phyloP scores from a whole-genome alignment of 805 yeast species.

The Wickerhamiella lipophila region DNA sequence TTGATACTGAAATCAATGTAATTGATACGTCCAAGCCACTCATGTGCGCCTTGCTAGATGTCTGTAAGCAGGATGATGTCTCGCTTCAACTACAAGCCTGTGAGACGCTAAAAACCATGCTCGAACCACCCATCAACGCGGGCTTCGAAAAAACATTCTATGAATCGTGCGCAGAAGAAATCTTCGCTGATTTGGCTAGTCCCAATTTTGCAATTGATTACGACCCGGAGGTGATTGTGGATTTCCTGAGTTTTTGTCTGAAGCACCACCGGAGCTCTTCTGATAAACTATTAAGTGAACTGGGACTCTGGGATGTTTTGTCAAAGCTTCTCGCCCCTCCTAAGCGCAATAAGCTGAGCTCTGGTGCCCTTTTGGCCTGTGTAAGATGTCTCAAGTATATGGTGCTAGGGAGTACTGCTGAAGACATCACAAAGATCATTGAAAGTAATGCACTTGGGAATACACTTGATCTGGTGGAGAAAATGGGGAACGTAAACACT shows the following conservation, averaged over 20 bases:
- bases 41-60: constrained; percentile 38
- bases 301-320: constrained; percentile 45
- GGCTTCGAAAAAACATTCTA: constrained; percentile 38
- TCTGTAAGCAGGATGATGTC: constrained; percentile 49
- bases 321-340: constrained; percentile 35
- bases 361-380: constrained; percentile 52
- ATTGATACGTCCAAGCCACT: constrained; percentile 26
- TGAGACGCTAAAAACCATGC: constrained; percentile 64
- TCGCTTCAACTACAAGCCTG: constrained; percentile 72
- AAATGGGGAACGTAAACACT: constrained; percentile 41
- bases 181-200: constrained; percentile 40
- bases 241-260: constrained; percentile 54
- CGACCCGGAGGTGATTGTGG: constrained; percentile 46
- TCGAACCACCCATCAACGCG: constrained; percentile 39
- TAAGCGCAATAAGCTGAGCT: constrained; percentile 24
- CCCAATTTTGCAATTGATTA: constrained; percentile 15
- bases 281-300: constrained; percentile 49
- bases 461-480: constrained; percentile 39
- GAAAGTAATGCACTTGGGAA: constrained; percentile 39
- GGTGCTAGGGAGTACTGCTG: constrained; percentile 44
- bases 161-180: constrained; percentile 42
- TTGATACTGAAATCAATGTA: constrained; percentile 68
- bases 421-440: constrained; percentile 45
- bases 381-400: constrained; percentile 57
- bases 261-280: constrained; percentile 50